These are phyloP conservation scores for Zea luxurians DNA, from an alignment of 176 grass and related monocot species.

Conservation along the genomic window DNA sequence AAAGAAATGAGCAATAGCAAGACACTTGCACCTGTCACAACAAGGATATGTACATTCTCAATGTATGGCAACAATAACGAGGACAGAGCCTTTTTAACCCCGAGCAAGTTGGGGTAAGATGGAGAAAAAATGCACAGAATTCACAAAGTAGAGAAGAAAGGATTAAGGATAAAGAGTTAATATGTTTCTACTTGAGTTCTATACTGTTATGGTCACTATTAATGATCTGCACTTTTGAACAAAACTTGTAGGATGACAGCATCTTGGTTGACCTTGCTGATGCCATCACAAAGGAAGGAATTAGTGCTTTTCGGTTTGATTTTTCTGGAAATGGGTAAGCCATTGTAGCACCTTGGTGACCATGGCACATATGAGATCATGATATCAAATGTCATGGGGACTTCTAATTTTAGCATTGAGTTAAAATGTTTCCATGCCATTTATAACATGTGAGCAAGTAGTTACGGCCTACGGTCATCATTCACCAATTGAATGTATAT, in stretches of 20 bases:
- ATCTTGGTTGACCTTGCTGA: conserved; percentile 66
- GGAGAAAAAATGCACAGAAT: neutral
- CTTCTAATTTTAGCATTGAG: neutral
- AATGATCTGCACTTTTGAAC: conserved; percentile 22
- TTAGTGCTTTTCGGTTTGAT: conserved; percentile 79
- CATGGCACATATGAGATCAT: conserved; percentile 2
- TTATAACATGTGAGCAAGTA: conserved; percentile 2
- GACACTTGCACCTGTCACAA: neutral
- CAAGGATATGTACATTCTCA: neutral
- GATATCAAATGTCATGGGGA: neutral
- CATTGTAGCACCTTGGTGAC: neutral
- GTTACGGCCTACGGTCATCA: neutral
- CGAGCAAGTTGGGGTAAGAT: neutral
- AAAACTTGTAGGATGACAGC: conserved; percentile 66
- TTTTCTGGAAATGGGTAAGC: conserved; percentile 95
- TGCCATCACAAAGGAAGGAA: conserved; percentile 50
- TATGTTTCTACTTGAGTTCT: neutral
- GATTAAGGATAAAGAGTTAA: neutral
- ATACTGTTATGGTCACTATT: neutral
- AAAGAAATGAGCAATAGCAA: neutral
- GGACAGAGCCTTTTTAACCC: neutral
- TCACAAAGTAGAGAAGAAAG: neutral
- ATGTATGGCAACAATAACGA: neutral
- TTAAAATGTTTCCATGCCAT: neutral
- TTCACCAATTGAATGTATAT: neutral